Percentiles rank a stretch among this genome's conserved stretches.
Evolutionary conservation across 768 basidiomycete species (phyloP).

Genomic region (Solioccasus polychromus): DNA sequence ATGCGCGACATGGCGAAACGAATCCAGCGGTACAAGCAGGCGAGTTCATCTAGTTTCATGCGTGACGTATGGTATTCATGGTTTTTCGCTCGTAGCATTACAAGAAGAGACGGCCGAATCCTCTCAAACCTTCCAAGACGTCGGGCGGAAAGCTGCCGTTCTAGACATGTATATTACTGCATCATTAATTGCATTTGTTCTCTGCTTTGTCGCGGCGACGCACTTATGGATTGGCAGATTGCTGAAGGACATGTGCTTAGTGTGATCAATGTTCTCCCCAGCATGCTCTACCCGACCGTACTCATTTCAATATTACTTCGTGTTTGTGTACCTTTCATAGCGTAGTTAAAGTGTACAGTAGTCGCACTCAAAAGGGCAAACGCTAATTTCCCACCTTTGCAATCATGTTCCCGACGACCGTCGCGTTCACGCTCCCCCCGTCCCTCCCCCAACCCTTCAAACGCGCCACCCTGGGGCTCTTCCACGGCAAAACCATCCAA

Average conservation of each 20-base stretch:
- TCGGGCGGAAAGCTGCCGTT: slow-evolving; percentile 53
- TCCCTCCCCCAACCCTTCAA: slow-evolving; percentile 70
- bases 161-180: slow-evolving; percentile 36
- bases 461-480: slow-evolving; percentile 75
- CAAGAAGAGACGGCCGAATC: slow-evolving; percentile 48
- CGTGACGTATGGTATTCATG: slow-evolving; percentile 1
- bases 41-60: slow-evolving; percentile 35
- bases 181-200: slow-evolving; percentile 2
- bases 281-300: too few species aligned
- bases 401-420: slow-evolving; percentile 24
- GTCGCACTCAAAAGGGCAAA: too few species aligned
- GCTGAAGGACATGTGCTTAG: too few species aligned
- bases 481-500: slow-evolving; percentile 76
- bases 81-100: slow-evolving; percentile 17
- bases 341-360: too few species aligned
- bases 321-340: too few species aligned
- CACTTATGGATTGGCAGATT: too few species aligned
- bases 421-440: slow-evolving; percentile 20
- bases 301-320: too few species aligned
- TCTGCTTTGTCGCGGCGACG: too few species aligned
- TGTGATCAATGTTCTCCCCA: too few species aligned
- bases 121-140: slow-evolving; percentile 55
- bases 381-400: too few species aligned
- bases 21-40: slow-evolving; percentile 63
- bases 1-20: slow-evolving; percentile 71